These are phyloP conservation scores for Panaeolus papilionaceus DNA, from an alignment of 768 basidiomycete genomes.

Conservation along the genomic window DNA sequence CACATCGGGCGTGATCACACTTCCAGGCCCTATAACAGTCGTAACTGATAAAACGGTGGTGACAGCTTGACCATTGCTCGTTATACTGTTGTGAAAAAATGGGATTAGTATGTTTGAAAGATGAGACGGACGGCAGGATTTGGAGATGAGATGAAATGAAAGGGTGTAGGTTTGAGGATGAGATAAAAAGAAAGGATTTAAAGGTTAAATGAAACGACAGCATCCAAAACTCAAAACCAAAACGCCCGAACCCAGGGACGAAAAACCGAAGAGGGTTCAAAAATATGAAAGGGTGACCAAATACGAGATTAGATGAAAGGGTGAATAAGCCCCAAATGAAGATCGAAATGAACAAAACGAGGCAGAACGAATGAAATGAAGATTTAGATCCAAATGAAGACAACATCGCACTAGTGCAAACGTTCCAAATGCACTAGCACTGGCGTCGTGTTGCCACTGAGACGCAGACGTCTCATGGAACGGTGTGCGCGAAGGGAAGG, in stretches of 20 bases:
- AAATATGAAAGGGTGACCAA: no score
- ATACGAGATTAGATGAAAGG: not conserved
- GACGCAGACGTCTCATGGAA: no score
- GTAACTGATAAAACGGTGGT: slow-evolving; percentile 29
- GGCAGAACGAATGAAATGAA: not conserved
- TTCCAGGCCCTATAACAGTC: slow-evolving; percentile 17
- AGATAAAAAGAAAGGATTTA: not conserved
- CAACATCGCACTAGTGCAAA: no score
- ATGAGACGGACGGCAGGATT: not conserved
- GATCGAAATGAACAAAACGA: slow-evolving; percentile 1
- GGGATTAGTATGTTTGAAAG: slow-evolving; percentile 13
- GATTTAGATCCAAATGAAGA: no score
- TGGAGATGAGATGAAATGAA: not conserved
- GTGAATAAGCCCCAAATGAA: not conserved
- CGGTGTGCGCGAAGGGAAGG: no score
- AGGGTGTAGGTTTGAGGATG: not conserved
- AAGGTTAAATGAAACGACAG: not conserved
- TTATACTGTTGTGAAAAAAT: slow-evolving; percentile 21
- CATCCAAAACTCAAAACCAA: not conserved
- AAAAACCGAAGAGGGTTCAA: no score
- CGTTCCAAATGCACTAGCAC: no score
- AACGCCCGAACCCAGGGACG: not conserved
- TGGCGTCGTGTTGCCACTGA: no score
- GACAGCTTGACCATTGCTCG: slow-evolving; percentile 27
- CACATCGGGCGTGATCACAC: slow-evolving; percentile 5